phyloP scores from a whole-genome alignment of 768 basidiomycete species.

The Kwoniella bestiolae region DNA sequence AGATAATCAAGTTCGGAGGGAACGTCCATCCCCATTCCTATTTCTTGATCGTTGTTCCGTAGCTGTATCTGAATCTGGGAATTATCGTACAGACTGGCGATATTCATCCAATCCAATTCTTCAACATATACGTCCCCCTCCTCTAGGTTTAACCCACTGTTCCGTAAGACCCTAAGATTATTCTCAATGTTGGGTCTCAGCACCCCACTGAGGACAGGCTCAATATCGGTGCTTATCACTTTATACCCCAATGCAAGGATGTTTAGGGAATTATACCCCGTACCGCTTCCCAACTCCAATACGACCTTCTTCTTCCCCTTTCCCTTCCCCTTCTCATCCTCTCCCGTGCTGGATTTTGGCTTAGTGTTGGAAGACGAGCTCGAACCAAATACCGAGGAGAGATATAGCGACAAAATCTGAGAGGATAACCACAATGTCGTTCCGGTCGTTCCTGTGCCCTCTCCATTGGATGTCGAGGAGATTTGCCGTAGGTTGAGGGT shows the following conservation, averaged over 20 bases:
- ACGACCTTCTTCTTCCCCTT: slow-evolving; percentile 54
- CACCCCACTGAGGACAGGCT: slow-evolving; percentile 68
- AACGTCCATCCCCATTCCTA: not conserved
- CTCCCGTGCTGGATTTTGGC: not conserved
- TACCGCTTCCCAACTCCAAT: slow-evolving; percentile 81
- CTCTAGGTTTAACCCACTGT: not conserved
- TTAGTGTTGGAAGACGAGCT: not conserved
- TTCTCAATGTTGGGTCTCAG: slow-evolving; percentile 66
- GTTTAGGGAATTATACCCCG: slow-evolving; percentile 76
- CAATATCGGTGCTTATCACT: slow-evolving; percentile 76
- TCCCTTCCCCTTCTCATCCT: slow-evolving; percentile 21
- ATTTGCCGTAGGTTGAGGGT: slow-evolving; percentile 25
- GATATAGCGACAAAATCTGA: slow-evolving; percentile 72
- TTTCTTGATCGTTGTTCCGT: too few species aligned
- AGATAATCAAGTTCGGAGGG: slow-evolving; percentile 3
- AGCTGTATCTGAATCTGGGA: not conserved
- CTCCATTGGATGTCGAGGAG: slow-evolving; percentile 18
- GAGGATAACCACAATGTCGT: slow-evolving; percentile 84
- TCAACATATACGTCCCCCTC: not conserved
- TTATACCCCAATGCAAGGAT: slow-evolving; percentile 73
- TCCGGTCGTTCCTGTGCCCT: slow-evolving; percentile 58
- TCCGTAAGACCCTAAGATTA: slow-evolving; percentile 14
- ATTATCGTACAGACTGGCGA: not conserved
- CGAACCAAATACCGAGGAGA: slow-evolving; percentile 43
- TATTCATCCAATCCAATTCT: slow-evolving; percentile 27